phyloP scores from a whole-genome alignment of 768 basidiomycete species.

The Phanerochaete carnosa region DNA sequence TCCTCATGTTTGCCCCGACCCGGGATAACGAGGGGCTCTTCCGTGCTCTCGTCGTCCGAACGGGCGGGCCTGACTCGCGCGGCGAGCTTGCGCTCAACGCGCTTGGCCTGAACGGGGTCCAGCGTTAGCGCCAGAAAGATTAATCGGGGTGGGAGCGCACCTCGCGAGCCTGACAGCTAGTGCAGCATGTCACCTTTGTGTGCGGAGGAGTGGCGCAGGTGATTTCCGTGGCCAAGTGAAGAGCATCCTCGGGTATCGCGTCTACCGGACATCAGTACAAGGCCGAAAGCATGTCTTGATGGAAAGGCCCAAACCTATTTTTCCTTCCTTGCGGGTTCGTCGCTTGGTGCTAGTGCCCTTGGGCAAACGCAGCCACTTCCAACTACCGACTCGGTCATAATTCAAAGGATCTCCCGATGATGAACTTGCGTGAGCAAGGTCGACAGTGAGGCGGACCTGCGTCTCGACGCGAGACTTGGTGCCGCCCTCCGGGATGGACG shows the following conservation, averaged over 20 bases:
- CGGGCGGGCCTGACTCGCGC: constrained; percentile 76
- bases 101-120: constrained; percentile 66
- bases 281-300: constrained; percentile 18
- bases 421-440: constrained; percentile 64
- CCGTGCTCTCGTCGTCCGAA: constrained; percentile 69
- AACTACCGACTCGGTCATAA: constrained; percentile 83
- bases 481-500: constrained; percentile 77
- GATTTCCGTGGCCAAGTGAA: constrained; percentile 70
- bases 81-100: constrained; percentile 85
- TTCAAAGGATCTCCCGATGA: constrained; percentile 57
- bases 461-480: constrained; percentile 95
- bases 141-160: constrained; percentile 35
- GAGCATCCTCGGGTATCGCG: constrained; percentile 62
- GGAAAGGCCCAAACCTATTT: constrained; percentile 61
- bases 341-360: constrained; percentile 81
- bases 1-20: constrained; percentile 56
- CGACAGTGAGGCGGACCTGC: constrained; percentile 82
- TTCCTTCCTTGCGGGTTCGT: constrained; percentile 79
- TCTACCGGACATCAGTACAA: constrained; percentile 38
- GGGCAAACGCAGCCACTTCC: constrained; percentile 85
- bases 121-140: constrained; percentile 2
- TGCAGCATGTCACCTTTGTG: constrained; percentile 74
- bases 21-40: constrained; percentile 39
- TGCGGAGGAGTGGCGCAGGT: constrained; percentile 81
- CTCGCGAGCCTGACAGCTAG: constrained; percentile 87